phyloP scores from a whole-genome alignment of 2,329 filamentous ascomycete genomes.

The Plenodomus lindquistii region DNA sequence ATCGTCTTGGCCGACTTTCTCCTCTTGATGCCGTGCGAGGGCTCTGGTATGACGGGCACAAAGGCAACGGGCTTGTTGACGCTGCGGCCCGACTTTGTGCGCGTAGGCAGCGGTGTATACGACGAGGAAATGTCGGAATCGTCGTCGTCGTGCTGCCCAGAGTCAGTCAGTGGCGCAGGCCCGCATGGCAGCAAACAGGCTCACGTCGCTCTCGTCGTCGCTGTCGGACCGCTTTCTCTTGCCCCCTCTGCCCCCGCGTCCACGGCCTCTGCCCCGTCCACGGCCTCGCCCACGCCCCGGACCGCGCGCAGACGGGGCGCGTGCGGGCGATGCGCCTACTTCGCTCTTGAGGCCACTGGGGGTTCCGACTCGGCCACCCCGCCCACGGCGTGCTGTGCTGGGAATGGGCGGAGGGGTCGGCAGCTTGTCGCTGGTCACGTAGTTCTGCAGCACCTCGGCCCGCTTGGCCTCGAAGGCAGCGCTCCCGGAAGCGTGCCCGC shows the following conservation, averaged over 20 bases:
- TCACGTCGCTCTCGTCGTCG: conserved; percentile 41
- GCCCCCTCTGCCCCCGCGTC: conserved; percentile 42
- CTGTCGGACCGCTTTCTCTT: conserved; percentile 47
- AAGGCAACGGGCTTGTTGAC: conserved; percentile 68
- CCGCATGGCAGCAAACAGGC: conserved; percentile 10
- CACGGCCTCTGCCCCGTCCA: conserved; percentile 26
- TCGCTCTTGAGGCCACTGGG: conserved; percentile 39
- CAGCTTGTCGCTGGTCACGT: conserved; percentile 51
- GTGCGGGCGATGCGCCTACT: conserved; percentile 24
- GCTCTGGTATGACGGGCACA: conserved; percentile 58
- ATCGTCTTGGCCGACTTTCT: conserved; percentile 61
- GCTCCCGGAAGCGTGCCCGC: conserved; percentile 39
- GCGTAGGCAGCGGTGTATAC: conserved; percentile 62
- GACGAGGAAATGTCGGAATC: conserved; percentile 49
- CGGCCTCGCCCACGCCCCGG: conserved; percentile 41
- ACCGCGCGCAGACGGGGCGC: conserved; percentile 38
- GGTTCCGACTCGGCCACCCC: conserved; percentile 40
- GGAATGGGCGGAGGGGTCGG: conserved; percentile 43
- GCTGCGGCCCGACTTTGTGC: conserved; percentile 75
- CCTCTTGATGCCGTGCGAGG: conserved; percentile 55
- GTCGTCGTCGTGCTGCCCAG: conserved; percentile 28
- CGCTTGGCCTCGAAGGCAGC: conserved; percentile 52
- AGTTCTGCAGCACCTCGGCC: conserved; percentile 51
- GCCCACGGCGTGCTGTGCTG: conserved; percentile 32
- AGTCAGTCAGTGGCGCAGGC: conserved; percentile 17